Evolutionary conservation across 305 asterid species (phyloP).

Genomic region (Fraxinus velutina): DNA sequence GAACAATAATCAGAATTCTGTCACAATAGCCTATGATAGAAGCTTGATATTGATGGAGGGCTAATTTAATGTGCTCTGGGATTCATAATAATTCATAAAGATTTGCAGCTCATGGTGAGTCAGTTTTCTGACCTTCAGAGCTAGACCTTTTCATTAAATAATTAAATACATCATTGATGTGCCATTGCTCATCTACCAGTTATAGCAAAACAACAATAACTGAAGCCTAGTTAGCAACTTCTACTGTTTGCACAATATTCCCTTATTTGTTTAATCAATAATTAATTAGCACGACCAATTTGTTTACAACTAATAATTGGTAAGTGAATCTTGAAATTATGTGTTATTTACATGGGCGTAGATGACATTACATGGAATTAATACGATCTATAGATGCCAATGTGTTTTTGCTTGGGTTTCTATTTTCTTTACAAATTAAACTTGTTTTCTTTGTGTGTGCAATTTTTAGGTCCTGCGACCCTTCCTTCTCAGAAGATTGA

Average conservation of each 20-base stretch:
- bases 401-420: slow-evolving; percentile 6
- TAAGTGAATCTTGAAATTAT: background rate
- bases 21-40: background rate
- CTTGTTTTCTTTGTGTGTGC: slow-evolving; percentile 2
- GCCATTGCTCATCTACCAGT: background rate
- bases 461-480: slow-evolving; percentile 82
- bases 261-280: background rate
- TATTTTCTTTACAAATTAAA: background rate
- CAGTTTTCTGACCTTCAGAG: background rate
- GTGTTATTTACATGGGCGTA: background rate
- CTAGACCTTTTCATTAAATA: background rate
- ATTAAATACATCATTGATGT: background rate
- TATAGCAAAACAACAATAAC: slow-evolving; percentile 1
- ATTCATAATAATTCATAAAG: background rate
- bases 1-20: background rate
- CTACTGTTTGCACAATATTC: background rate
- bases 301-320: background rate
- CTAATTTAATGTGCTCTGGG: background rate
- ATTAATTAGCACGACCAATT: background rate
- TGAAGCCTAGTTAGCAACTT: background rate
- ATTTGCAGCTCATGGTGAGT: background rate
- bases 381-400: background rate
- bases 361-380: background rate
- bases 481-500: slow-evolving; percentile 90
- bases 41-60: background rate